Evolutionary conservation across 129 eudicot species (phyloP).

Genomic region (Escallonia rubra): DNA sequence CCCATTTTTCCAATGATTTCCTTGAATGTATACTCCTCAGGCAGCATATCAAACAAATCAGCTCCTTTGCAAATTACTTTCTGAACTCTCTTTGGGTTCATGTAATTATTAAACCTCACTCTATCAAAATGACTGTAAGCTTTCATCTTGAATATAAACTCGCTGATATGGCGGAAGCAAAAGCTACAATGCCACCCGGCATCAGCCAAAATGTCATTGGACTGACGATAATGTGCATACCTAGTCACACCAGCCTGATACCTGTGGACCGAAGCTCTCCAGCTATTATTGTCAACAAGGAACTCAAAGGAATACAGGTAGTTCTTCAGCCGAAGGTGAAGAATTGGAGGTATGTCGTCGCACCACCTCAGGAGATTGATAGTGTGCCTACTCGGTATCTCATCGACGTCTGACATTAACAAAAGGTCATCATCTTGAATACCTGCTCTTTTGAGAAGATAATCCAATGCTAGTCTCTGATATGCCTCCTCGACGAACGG

Average conservation of each 20-base stretch:
- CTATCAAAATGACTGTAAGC: conserved; percentile 88
- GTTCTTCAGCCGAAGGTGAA: conserved; percentile 73
- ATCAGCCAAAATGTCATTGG: conserved; percentile 77
- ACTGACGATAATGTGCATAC: conserved; percentile 84
- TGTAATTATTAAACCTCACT: conserved; percentile 63
- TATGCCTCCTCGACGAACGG: conserved; percentile 93
- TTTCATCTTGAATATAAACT: conserved; percentile 88
- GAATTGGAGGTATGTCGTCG: conserved; percentile 66
- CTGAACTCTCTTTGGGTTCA: conserved; percentile 75
- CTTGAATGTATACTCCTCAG: conserved; percentile 83
- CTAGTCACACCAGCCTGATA: conserved; percentile 70
- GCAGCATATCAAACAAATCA: conserved; percentile 86
- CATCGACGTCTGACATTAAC: conserved; percentile 93
- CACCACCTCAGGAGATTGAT: conserved; percentile 90
- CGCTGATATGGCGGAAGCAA: conserved; percentile 68
- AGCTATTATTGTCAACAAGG: conserved; percentile 64
- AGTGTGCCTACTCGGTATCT: conserved; percentile 85
- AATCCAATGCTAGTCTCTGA: conserved; percentile 77
- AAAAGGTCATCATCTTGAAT: conserved; percentile 84
- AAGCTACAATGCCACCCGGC: conserved; percentile 99
- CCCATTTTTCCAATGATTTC: conserved; percentile 95
- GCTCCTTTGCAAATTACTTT: conserved; percentile 73
- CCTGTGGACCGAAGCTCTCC: conserved; percentile 83
- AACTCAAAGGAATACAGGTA: conserved; percentile 87
- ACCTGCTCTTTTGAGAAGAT: conserved; percentile 66